Conservation (phyloP, 768 basidiomycete species). For the Suillus alpinus region DNA sequence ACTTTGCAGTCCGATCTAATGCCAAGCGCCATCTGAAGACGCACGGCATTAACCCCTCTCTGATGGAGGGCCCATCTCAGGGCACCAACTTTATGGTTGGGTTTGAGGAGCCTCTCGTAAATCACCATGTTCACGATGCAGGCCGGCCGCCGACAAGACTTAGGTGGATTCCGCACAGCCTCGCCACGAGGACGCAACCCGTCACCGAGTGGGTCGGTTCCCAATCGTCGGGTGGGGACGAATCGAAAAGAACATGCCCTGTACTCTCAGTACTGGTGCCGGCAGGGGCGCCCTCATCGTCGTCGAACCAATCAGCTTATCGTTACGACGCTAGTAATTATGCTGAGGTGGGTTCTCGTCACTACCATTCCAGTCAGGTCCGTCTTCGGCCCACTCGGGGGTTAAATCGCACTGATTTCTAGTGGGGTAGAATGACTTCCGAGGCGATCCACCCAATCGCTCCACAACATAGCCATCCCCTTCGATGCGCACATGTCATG, state of each 20-base stretch:
- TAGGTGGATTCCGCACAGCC: conserved; percentile 42
- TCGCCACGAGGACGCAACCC: conserved; percentile 23
- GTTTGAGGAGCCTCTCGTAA: conserved; percentile 46
- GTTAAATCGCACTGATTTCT: neutral
- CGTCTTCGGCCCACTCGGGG: conserved; percentile 14
- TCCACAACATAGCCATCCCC: neutral
- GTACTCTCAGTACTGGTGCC: conserved; percentile 36
- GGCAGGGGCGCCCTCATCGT: conserved; percentile 31
- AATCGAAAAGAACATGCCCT: conserved; percentile 27
- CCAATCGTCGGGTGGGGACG: conserved; percentile 10
- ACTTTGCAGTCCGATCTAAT: conserved; percentile 78
- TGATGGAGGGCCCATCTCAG: conserved; percentile 16
- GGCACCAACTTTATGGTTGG: conserved; percentile 35
- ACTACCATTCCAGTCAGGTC: conserved; percentile 35
- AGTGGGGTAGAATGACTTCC: conserved; percentile 12
- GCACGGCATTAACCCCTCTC: conserved; percentile 50
- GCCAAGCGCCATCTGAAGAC: conserved; percentile 78
- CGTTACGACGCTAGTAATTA: conserved; percentile 34
- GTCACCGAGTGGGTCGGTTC: conserved; percentile 28
- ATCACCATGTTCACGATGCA: conserved; percentile 36
- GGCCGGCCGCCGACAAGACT: conserved; percentile 35
- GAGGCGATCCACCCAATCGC: neutral
- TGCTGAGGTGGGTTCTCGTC: conserved; percentile 24
- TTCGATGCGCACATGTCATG: neutral
- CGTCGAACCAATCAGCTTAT: conserved; percentile 29